Evolutionary conservation across 2,329 filamentous ascomycete genomes (phyloP).

Genomic region (Colletotrichum magnum): DNA sequence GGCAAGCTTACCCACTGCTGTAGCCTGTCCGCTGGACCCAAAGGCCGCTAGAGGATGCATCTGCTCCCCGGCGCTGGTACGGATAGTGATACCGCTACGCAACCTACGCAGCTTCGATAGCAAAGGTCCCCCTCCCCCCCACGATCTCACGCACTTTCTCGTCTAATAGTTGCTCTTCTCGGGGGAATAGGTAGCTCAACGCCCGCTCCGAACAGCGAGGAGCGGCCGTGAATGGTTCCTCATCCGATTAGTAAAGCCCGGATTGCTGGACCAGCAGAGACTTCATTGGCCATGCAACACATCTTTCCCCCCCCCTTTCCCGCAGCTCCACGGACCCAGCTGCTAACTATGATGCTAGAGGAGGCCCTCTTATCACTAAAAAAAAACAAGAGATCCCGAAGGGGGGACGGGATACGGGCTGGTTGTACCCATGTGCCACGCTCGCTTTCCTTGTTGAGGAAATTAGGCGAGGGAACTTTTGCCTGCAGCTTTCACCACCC

Average conservation of each 20-base stretch:
- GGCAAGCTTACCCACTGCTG: slow-evolving; percentile 23
- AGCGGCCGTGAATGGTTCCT: slow-evolving; percentile 29
- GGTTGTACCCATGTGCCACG: slow-evolving; percentile 44
- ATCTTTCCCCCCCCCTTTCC: slow-evolving; percentile 23
- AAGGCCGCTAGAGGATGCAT: slow-evolving; percentile 14
- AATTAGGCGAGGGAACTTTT: slow-evolving; percentile 58
- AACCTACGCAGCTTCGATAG: slow-evolving; percentile 20
- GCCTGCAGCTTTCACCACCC: slow-evolving; percentile 51
- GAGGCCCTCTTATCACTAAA: slow-evolving; percentile 37
- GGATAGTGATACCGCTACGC: too few species aligned
- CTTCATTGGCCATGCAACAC: slow-evolving; percentile 38
- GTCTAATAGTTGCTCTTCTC: slow-evolving; percentile 26
- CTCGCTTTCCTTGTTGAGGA: slow-evolving; percentile 54
- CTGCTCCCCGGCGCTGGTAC: slow-evolving; percentile 9
- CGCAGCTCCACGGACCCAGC: slow-evolving; percentile 38
- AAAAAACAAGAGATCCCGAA: slow-evolving; percentile 22
- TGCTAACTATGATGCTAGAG: slow-evolving; percentile 18
- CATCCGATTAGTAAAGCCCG: slow-evolving; percentile 39
- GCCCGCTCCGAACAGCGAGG: slow-evolving; percentile 35
- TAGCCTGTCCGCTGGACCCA: background rate
- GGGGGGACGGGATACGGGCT: slow-evolving; percentile 38
- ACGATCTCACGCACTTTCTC: slow-evolving; percentile 22
- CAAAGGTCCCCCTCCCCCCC: slow-evolving; percentile 5
- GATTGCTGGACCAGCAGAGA: slow-evolving; percentile 24
- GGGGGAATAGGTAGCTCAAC: slow-evolving; percentile 35